Evolutionary conservation across 768 basidiomycete genomes (phyloP).

Genomic region (Tylopilus rubrobrunneus): DNA sequence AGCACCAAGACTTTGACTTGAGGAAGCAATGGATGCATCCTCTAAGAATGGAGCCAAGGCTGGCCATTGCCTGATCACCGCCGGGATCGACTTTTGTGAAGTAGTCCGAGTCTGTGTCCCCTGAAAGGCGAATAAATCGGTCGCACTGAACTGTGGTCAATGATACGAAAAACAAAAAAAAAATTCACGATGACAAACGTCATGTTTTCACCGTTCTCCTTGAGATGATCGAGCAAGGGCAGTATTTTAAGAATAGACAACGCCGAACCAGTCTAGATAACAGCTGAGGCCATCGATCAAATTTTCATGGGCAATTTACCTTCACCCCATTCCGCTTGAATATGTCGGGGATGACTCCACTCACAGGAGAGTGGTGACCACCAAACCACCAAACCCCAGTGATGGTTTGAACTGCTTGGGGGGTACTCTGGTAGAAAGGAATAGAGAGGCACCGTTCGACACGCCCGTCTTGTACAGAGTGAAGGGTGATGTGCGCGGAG

Average conservation of each 20-base stretch:
- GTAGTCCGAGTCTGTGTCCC: conserved; percentile 52
- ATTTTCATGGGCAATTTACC: conserved; percentile 37
- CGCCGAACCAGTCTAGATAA: conserved; percentile 67
- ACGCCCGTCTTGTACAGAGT: conserved; percentile 76
- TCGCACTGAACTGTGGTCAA: conserved; percentile 47
- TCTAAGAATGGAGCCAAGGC: conserved; percentile 51
- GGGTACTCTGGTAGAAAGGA: conserved; percentile 10
- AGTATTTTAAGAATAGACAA: conserved; percentile 64
- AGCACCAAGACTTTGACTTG: conserved; percentile 32
- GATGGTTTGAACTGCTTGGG: conserved; percentile 30
- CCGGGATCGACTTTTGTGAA: conserved; percentile 47
- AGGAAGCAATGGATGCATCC: conserved; percentile 58
- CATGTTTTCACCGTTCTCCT: conserved; percentile 61
- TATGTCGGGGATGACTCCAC: conserved; percentile 63
- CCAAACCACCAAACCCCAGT: conserved; percentile 73
- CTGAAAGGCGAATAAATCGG: conserved; percentile 80
- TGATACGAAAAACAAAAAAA: conserved; percentile 1
- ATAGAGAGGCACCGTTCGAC: conserved; percentile 47
- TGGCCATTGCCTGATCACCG: conserved; percentile 66
- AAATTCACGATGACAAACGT: conserved; percentile 52
- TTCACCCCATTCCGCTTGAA: conserved; percentile 64
- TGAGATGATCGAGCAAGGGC: conserved; percentile 67
- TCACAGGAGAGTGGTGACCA: conserved; percentile 39
- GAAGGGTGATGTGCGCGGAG: conserved; percentile 63
- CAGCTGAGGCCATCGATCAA: conserved; percentile 2